Base-by-base conservation (phyloP, 495 filamentous ascomycete species). In the Aspergillus conjunctus region DNA sequence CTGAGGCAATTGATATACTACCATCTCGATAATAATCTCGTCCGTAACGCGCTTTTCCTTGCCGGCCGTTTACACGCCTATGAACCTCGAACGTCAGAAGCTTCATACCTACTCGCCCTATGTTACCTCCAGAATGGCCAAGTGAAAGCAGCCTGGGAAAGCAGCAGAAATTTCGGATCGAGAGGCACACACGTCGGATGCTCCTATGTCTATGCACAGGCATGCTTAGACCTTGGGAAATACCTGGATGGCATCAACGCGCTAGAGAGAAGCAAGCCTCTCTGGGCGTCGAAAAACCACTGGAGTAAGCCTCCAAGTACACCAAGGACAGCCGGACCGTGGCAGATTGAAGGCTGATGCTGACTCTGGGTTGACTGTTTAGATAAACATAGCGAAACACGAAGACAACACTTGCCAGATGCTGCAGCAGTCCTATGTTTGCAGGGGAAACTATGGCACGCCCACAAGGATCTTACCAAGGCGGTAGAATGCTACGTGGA, bases 1-100 rank as follows among this genome's bases (percentile, higher is more conserved):
- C 79, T 98, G 65, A 84, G 89, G 69, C 89, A 94, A 68, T 81
- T 91, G 54, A 87, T 98, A 60, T 90, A 92, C 74, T 96, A 98
- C 75, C 87, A 96, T 69, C 85, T 98, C 71, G 94, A 98, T 75
- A 95, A 93, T 65, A 88, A 93, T 66, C 82, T 93, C 31, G 80
- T 89, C 64, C 83, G 89, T 33, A 97, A 94, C 65, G 94, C 94
- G 53, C 85, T 96, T 31, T 98, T 98, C 75, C 87, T 96, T 43
- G 89, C 94, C 51, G 91, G 91, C 53, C 87, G 94, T 50, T 82
- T 98, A 6, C 81, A 86, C 51, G 93, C 92, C 34, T 86, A 91
- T 66, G 94, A 98, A 60, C 85, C 85, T 17, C 85, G 88, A 56
- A 86, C 85, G 33, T 81, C 84, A 45, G 94, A 98, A 73, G 87